Base-by-base conservation (phyloP, 371 early-diverging fungal species). In the Mucor piriformis region DNA sequence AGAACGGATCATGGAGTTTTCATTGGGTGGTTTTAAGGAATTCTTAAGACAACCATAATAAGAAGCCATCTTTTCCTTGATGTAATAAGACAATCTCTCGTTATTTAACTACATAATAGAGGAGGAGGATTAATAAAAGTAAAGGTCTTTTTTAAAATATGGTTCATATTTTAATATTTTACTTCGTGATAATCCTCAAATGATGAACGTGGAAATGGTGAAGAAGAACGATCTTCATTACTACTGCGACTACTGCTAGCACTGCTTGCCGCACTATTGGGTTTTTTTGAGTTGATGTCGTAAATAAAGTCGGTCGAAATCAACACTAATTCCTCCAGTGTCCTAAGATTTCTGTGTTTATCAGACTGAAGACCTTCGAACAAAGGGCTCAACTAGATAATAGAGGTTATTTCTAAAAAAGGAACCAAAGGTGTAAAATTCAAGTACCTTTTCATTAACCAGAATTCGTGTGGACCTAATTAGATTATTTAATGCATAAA, bases 21-120 rank as follows among this genome's bases (percentile, higher is more conserved):
- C 67, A 40, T 38, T 51, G 35, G 54, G 37, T n/a, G 34, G 47
- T 23, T 55, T 55, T 7, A 55, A 47, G 6, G 65, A 38, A 16
- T 27, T 57, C 46, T 64, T 71, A 7, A 71, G 53, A 25, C 52
- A 60, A 16, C 49, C 53, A n/a, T 64, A 44, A 49, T 71, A 71
- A 10, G 63, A 55, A 18, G 61, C 64, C 16, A 66, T 38, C 11
- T 67, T 71, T 44, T 71, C 67, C 35, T 66, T 63, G 35, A 71
- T 71, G 43, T 67, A 71, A 35, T 50, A 67, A 20, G 71, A 60
- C n/a, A 69, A n/a, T 25, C 59, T 33, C 8, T 65, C 66, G 20
- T 66, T 61, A 40, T 62, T 62, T 18, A 62, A 38, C 67, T 67
- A 49, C 23, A 35, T 13, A 50, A 21, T 10, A 33, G 32, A 21